Evolutionary conservation across 1,284 basidiomycete species (phyloP).

Genomic region (Mycena citricolor): DNA sequence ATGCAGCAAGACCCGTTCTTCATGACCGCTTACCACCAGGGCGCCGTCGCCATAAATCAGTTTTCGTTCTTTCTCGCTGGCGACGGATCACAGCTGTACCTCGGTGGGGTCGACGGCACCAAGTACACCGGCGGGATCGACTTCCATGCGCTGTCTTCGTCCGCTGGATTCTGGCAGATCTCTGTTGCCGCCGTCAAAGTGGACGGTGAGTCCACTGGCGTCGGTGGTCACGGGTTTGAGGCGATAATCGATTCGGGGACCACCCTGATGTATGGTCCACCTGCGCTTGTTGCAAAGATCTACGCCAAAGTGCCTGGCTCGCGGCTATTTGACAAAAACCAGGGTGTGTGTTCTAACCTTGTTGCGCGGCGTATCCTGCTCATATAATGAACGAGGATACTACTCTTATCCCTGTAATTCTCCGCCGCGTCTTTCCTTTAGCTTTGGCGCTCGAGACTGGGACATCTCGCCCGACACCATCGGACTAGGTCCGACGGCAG

Average conservation of each 20-base stretch:
- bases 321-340: slow-evolving; percentile 12
- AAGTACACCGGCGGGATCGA: slow-evolving; percentile 41
- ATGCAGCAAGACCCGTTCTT: slow-evolving; percentile 32
- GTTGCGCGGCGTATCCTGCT: background rate
- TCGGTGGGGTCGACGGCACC: slow-evolving; percentile 46
- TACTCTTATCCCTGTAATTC: slow-evolving; percentile 23
- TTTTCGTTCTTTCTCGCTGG: slow-evolving; percentile 53
- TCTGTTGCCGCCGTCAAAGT: slow-evolving; percentile 17
- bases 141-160: slow-evolving; percentile 31
- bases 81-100: slow-evolving; percentile 48
- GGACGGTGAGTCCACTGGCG: slow-evolving; percentile 7
- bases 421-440: slow-evolving; percentile 19
- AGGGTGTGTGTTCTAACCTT: slow-evolving; percentile 4
- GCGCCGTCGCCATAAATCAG: slow-evolving; percentile 31
- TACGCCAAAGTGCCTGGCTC: slow-evolving; percentile 19
- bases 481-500: slow-evolving; percentile 21
- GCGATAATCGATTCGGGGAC: slow-evolving; percentile 24
- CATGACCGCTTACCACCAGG: slow-evolving; percentile 27
- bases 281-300: slow-evolving; percentile 15
- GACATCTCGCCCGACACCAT: slow-evolving; percentile 17
- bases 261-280: slow-evolving; percentile 18
- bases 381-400: slow-evolving; percentile 6
- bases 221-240: slow-evolving; percentile 10
- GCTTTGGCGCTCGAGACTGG: slow-evolving; percentile 23
- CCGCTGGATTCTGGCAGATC: slow-evolving; percentile 30